Evolutionary conservation across 2,329 filamentous ascomycete genomes (phyloP), one percentile per base, ranked within the genome.

Genomic region (Trichothecium roseum): DNA sequence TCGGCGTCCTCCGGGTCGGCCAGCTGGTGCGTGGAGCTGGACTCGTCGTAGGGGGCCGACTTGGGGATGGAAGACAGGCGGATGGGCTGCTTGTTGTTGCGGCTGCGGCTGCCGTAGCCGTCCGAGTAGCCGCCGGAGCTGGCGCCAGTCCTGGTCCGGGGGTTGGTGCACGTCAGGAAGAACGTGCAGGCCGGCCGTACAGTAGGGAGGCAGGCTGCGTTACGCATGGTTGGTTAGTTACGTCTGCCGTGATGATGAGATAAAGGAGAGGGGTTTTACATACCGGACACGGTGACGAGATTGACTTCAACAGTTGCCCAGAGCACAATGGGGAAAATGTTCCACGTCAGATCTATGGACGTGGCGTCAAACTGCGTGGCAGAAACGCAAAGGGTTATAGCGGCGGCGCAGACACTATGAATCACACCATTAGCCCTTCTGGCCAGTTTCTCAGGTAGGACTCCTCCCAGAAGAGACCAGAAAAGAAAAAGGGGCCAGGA

Each of bases 21-120:
- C 8, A 40, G 38, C 38, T 40, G 35, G 38, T 37, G 38, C 22
- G 31, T 37, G 14, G 38, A 40, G 35, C 38, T 40, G 22, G 38
- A 40, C 18, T 37, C 38, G 14, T 40, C 38, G 16, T n/a, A n/a
- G n/a, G n/a, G n/a, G n/a, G n/a, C n/a, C n/a, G 38, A 37, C 32
- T 40, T 37, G 18, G 7, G 28, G 12, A 40, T 37, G 29, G 24
- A 13, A 27, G 37, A 35, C 27, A 40, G 38, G 4, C 38, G 38
- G 35, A 40, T 37, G 12, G 35, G 32, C 14, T 35, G 30, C 27
- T 40, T 37, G 34, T 17, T 28, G 27, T 35, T 40, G 28, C 28
- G 35, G 35, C 30, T 35, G 31, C 35, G 38, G 12, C 7, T 31
- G 18, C 14, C 15, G 18, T 6, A 28, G 18, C 17, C 17, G 24